phyloP scores from a whole-genome alignment of 768 basidiomycete species.

The Lyophyllum shimeji region DNA sequence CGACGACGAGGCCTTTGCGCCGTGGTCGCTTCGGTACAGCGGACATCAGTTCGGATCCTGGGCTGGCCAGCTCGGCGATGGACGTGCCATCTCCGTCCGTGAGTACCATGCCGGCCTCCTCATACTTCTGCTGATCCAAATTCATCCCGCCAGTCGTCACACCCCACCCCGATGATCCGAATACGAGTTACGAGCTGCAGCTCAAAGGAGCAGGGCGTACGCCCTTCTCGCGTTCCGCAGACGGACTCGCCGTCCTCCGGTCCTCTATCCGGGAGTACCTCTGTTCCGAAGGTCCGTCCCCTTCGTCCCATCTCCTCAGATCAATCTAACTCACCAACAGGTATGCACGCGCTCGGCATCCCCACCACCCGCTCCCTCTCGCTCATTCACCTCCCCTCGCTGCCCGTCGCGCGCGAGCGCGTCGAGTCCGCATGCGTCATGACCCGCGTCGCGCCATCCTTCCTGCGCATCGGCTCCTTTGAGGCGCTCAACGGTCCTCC shows the following conservation, averaged over 20 bases:
- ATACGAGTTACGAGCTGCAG: slow-evolving; percentile 77
- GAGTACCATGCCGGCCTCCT: not conserved
- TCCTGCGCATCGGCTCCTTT: slow-evolving; percentile 90
- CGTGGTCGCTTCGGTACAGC: slow-evolving; percentile 90
- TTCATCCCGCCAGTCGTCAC: slow-evolving; percentile 61
- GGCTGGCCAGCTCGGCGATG: slow-evolving; percentile 96
- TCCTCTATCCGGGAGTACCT: slow-evolving; percentile 94
- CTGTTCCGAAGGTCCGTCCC: slow-evolving; percentile 76
- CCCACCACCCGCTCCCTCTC: slow-evolving; percentile 89
- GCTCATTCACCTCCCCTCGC: slow-evolving; percentile 68
- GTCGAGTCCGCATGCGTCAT: slow-evolving; percentile 71
- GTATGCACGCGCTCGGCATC: slow-evolving; percentile 72
- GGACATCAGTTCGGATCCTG: slow-evolving; percentile 89
- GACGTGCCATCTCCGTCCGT: slow-evolving; percentile 87
- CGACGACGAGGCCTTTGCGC: slow-evolving; percentile 44
- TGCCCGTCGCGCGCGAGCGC: slow-evolving; percentile 77
- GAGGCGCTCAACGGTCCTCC: slow-evolving; percentile 79
- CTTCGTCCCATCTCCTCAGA: not conserved
- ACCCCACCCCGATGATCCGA: slow-evolving; percentile 58
- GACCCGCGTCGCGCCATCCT: slow-evolving; percentile 84
- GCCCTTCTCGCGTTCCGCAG: slow-evolving; percentile 89
- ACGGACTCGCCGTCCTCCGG: slow-evolving; percentile 93
- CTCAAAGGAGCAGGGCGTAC: slow-evolving; percentile 95
- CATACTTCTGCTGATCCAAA: slow-evolving; percentile 3
- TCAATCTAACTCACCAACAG: slow-evolving; percentile 17